Base-by-base conservation (phyloP, 805 yeast genomes). In the Tanozyma kutaoensis region DNA sequence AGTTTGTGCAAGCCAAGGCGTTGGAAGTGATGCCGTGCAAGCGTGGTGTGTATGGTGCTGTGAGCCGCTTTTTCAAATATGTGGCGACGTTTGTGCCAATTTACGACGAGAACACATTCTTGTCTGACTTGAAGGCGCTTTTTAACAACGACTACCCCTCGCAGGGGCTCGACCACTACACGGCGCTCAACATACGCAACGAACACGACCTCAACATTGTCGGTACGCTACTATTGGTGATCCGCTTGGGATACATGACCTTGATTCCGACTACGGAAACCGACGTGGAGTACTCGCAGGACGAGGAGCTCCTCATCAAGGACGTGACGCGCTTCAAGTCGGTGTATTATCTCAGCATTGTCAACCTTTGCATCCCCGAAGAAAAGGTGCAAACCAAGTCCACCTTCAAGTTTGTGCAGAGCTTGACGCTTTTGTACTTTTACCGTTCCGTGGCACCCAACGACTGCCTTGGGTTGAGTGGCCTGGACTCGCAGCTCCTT, bases 381-480 rank as follows among this genome's bases (percentile, higher is more conserved):
- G 45, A 47, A 18, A 43, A 38, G 14, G 40, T 48, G 8, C 40
- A 45, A 2, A 32, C 40, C 14, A 52, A 50, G 36, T 50, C 61
- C 14, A 40, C 58, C 4, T 42, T 59, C 27, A 48, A 50, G 29
- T 35, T 48, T 20, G 54, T 61, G 3, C 66, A 60, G 32, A 30
- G 49, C 4, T 42, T 57, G 28, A 36, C 50, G 8, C 42, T 57
- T 13, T 30, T 51, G 9, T 43, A 50, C 28, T 55, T 49, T 28
- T 59, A 57, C 34, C 31, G 57, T 12, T 45, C 42, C 21, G 54
- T 58, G 10, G 48, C 54, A 9, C 67, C 67, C 1, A 53, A 55
- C 28, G 66, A 61, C 35, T 47, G 58, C 29, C 59, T 49, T 31
- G 65, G 66, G 1, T 35, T 58, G 15, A 51, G 60, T 14, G 56